Conservation (phyloP, 176 grass and related monocot species). For the Bothriochloa decipiens region DNA sequence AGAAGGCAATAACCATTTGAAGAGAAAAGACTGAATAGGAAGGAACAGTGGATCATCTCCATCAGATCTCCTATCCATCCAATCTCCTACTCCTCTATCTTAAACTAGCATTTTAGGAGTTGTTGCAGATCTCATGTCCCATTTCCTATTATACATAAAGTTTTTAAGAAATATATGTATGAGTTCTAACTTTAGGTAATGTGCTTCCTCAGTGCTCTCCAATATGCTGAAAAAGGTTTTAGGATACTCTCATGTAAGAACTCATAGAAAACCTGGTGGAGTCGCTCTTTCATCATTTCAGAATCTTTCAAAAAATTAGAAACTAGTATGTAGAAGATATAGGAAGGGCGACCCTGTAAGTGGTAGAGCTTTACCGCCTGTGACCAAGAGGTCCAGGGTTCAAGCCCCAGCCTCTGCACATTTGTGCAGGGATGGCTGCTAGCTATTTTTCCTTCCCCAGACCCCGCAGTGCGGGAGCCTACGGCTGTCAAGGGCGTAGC, state of each 20-base stretch:
- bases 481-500: too few relatives aligned
- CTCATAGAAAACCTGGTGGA: not conserved
- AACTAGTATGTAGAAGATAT: not conserved
- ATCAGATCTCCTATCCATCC: not conserved
- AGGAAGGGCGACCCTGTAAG: too few relatives aligned
- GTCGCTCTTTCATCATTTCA: not conserved
- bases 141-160: not conserved
- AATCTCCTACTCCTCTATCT: not conserved
- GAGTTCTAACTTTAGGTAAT: not conserved
- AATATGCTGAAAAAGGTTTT: not conserved
- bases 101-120: not conserved
- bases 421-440: too few relatives aligned
- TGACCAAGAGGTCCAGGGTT: too few relatives aligned
- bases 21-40: not conserved
- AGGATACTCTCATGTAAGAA: not conserved
- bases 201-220: not conserved
- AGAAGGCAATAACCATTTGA: constrained; percentile 16
- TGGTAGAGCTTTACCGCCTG: too few relatives aligned
- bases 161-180: not conserved
- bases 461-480: too few relatives aligned
- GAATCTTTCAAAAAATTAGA: constrained; percentile 30
- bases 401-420: too few relatives aligned
- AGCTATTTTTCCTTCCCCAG: too few relatives aligned
- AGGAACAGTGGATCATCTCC: not conserved
- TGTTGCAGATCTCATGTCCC: not conserved